phyloP scores from a whole-genome alignment of 192 early-diverging fungal species.

The Coemansia sp. region DNA sequence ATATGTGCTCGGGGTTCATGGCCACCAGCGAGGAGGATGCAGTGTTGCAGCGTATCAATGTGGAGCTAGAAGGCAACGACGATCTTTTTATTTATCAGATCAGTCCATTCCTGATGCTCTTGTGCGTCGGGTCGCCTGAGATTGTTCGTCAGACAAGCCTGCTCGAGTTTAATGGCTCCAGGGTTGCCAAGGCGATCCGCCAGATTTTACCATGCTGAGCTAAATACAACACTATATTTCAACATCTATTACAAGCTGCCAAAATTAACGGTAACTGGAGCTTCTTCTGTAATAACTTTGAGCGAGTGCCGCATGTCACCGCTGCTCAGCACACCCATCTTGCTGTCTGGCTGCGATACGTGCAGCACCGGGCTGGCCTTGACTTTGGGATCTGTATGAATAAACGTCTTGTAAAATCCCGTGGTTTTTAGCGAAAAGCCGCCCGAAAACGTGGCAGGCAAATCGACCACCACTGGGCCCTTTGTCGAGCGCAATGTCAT shows the following conservation, averaged over 20 bases:
- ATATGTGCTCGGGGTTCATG: slow-evolving; percentile 59
- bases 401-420: slow-evolving; percentile 36
- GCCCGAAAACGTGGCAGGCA: slow-evolving; percentile 43
- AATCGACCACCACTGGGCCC: slow-evolving; percentile 29
- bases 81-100: slow-evolving; percentile 45
- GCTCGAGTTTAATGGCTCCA: slow-evolving; percentile 50
- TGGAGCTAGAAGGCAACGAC: slow-evolving; percentile 24
- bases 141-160: slow-evolving; percentile 35
- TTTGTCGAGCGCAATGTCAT: slow-evolving; percentile 32
- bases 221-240: no score
- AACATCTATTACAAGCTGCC: slow-evolving; percentile 14
- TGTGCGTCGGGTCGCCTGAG: slow-evolving; percentile 32
- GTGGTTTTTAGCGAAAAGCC: slow-evolving; percentile 45
- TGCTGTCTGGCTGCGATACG: slow-evolving; percentile 30
- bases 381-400: slow-evolving; percentile 21
- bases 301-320: slow-evolving; percentile 35
- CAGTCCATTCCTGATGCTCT: slow-evolving; percentile 26
- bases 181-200: slow-evolving; percentile 50
- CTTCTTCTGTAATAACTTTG: slow-evolving; percentile 25
- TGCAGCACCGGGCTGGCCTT: slow-evolving; percentile 27
- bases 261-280: slow-evolving; percentile 44
- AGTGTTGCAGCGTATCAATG: slow-evolving; percentile 22
- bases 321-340: slow-evolving; percentile 22
- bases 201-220: slow-evolving; percentile 23
- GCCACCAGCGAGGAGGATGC: slow-evolving; percentile 17